Percentiles rank a stretch among this genome's conserved stretches.
Evolutionary conservation across 768 basidiomycete genomes (phyloP).

Genomic region (Thelephora aurantiotincta): DNA sequence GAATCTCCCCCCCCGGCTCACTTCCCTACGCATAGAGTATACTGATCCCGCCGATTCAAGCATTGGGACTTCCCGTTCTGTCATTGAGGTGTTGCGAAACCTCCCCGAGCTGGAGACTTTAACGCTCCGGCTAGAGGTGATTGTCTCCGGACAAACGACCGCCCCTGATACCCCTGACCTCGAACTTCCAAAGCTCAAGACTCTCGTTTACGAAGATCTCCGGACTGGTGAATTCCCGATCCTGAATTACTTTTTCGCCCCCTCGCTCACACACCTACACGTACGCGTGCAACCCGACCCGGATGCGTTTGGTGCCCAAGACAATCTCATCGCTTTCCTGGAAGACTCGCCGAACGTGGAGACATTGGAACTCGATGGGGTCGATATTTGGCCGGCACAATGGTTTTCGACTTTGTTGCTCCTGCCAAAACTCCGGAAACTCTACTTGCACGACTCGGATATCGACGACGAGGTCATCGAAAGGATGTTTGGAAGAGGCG

Average conservation of each 20-base stretch:
- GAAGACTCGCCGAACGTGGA: conserved; percentile 20
- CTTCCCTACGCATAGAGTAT: conserved; percentile 7
- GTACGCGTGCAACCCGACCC: too few species aligned
- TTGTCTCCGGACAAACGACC: too few species aligned
- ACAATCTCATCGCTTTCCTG: conserved; percentile 14
- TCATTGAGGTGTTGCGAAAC: conserved; percentile 20
- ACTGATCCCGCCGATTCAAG: too few species aligned
- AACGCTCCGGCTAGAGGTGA: conserved; percentile 20
- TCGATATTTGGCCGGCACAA: conserved; percentile 25
- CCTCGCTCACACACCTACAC: conserved; percentile 22
- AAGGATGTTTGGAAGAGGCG: conserved; percentile 18
- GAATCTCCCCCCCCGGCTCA: conserved; percentile 7
- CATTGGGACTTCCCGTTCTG: not conserved
- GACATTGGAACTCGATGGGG: conserved; percentile 33
- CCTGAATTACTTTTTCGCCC: conserved; percentile 18
- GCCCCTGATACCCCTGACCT: too few species aligned
- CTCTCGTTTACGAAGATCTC: conserved; percentile 9
- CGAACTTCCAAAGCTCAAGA: conserved; percentile 14
- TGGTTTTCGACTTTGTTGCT: conserved; percentile 22
- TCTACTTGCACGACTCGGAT: conserved; percentile 45
- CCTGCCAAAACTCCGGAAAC: conserved; percentile 28
- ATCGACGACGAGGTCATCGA: conserved; percentile 32
- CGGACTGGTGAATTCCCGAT: conserved; percentile 1
- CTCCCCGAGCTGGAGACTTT: conserved; percentile 28
- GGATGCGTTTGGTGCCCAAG: conserved; percentile 18